These are phyloP conservation scores for Diversispora eburnea DNA, from an alignment of 192 early-diverging fungal genomes.

Conservation along the genomic window DNA sequence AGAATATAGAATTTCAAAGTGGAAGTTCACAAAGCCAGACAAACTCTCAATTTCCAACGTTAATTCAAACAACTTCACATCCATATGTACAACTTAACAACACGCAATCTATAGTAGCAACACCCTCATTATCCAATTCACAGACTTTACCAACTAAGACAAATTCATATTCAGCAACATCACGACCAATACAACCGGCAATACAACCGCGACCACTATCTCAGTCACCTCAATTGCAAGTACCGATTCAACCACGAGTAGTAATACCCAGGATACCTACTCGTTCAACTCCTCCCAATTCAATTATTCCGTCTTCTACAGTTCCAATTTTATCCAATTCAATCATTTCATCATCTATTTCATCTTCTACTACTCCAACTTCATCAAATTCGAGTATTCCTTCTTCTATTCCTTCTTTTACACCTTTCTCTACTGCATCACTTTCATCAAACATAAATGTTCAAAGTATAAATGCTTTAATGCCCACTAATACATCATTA, in stretches of 20 bases:
- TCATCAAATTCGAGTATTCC: not conserved
- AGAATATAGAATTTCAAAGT: not conserved
- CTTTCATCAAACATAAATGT: no score
- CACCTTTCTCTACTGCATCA: not conserved
- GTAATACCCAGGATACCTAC: not conserved
- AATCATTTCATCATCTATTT: not conserved
- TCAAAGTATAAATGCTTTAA: no score
- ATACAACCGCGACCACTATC: slow-evolving; percentile 11
- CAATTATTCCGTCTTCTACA: not conserved
- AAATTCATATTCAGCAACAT: not conserved
- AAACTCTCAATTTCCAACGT: not conserved
- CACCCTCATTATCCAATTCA: not conserved
- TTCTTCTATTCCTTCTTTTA: not conserved
- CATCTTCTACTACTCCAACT: not conserved
- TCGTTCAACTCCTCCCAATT: not conserved
- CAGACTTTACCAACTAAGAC: not conserved
- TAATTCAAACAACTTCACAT: not conserved
- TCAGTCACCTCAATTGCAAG: not conserved
- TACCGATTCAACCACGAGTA: slow-evolving; percentile 2
- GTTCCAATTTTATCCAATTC: not conserved
- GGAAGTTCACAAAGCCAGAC: not conserved
- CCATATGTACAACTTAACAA: not conserved
- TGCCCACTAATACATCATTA: not conserved
- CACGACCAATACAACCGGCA: slow-evolving; percentile 6
- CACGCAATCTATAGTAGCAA: not conserved